Evolutionary conservation across 306 rosid species (phyloP), one percentile per base, ranked within the genome.

Genomic region (Quercus gilva): DNA sequence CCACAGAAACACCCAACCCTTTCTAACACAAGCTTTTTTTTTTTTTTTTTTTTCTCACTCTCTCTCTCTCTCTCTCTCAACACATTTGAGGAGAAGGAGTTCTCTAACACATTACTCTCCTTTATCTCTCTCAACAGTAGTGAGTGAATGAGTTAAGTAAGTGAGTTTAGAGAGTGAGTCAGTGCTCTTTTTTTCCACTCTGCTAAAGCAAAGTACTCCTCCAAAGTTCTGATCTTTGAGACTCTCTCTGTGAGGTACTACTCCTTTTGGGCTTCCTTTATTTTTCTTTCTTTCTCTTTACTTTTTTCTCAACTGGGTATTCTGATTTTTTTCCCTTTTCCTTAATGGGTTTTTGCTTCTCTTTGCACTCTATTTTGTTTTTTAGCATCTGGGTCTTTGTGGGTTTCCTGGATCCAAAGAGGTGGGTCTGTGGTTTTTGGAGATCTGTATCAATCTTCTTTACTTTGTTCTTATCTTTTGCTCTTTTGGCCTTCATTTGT

Each of bases 211-310:
- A 79, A 58, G 31, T 55, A 35, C 60, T 71, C 73, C 68, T 51
- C 64, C 84, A 55, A 84, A 82, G 80, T 65, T 80, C 85, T 82
- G 86, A 80, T 87, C 83, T 85, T 83, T 78, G 81, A 77, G 85
- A 74, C 82, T 59, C 69, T 68, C 73, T 53, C 75, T 49, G 76
- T 75, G 76, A 78, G 89, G 85, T 72, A 77, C 69, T 72, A 77
- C 69, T 71, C 76, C 82, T 49, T 84, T 78, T 80, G 78, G 78
- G 81, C 63, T 77, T 76, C 78, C 78, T 69, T 84, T 13, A 10
- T 49, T 15, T 74, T 84, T 69, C 67, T 13, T 49, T 49, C 11
- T 74, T 84, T 69, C 67, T 69, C 49, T 73, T 31, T 64, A 14
- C 85, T 81, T 87, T 87, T 87, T 73, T 49, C 17, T 49, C 82